Evolutionary conservation across 2,329 filamentous ascomycete species (phyloP).

Genomic region (Aspergillus brasiliensis): DNA sequence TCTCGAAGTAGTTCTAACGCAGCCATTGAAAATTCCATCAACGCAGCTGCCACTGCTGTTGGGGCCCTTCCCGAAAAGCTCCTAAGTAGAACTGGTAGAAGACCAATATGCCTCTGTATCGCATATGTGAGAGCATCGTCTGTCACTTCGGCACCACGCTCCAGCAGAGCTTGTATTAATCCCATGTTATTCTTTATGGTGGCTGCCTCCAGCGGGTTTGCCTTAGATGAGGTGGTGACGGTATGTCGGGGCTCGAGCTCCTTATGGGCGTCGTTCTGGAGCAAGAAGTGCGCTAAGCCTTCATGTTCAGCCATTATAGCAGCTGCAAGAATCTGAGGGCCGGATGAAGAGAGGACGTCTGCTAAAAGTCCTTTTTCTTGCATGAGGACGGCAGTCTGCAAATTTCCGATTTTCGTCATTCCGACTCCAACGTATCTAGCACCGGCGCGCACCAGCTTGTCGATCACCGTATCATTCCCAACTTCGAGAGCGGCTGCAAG

Average conservation of each 20-base stretch:
- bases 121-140: background rate
- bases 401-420: background rate
- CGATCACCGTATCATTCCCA: slow-evolving; percentile 6
- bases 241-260: background rate
- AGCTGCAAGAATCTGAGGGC: slow-evolving; percentile 4
- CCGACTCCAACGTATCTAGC: background rate
- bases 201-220: background rate
- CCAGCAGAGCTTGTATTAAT: background rate
- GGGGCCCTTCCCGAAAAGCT: background rate
- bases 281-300: background rate
- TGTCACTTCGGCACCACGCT: background rate
- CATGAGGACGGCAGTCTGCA: slow-evolving; percentile 10
- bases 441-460: background rate
- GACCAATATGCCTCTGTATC: background rate
- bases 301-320: slow-evolving; percentile 4
- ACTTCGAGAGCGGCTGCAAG: slow-evolving; percentile 16
- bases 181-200: background rate
- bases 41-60: background rate
- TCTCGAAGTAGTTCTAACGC: background rate
- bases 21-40: background rate
- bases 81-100: background rate
- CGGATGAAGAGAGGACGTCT: background rate
- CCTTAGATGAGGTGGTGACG: background rate
- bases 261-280: background rate
- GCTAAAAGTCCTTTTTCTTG: background rate